Base-by-base conservation (phyloP, 495 filamentous ascomycete species). In the Sordaria brevicollis region DNA sequence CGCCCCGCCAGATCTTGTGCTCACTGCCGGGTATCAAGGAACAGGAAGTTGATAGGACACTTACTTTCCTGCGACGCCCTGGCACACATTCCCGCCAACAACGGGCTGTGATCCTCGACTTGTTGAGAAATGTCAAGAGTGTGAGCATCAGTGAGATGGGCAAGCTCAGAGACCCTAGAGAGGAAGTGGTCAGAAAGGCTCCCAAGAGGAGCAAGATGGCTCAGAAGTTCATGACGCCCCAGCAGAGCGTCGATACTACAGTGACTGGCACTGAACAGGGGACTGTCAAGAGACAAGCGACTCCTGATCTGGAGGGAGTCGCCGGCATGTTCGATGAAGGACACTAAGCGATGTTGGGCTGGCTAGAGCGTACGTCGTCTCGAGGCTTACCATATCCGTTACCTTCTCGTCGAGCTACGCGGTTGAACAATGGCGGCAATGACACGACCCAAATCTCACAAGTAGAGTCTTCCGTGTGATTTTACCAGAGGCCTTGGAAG, bases 81-180 rank as follows among this genome's bases (percentile, higher is more conserved):
- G 81, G 79, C 7, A 71, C 84, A 36, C 86, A 88, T 73, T 84
- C 88, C 25, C 84, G 93, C 10, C 89, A 92, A 73, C 93, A 96
- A 77, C 85, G 96, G 35, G 92, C 90, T 2, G 77, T 96, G 19
- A 88, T 98, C 41, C 81, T 98, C n/a, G 92, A 96, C 68, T 83
- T 99, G 8, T 82, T 99, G 15, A 89, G 93, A 70, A 89, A 92
- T 41, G 80, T 98, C 15, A 88, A 96, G 65, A 94, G 95, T 3
- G 88, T 97, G 4, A 93, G 93, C 71, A 91, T 99, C 68, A 90
- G 93, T 21, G 95, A 98, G 79, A 90, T 94, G 82, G 95, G 95
- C 39, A 94, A 93, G 79, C 86, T 98, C 17, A 80, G 85, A 85
- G 75, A 81, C 78, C 65, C 69, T 77, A 8, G 78, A 76, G 49